A percentile compares a stretch with the other conserved stretches of the same genome.
These are phyloP conservation scores for Globisporangium takayamanum DNA, from an alignment of 352 stramenopile species.

Conservation along the genomic window DNA sequence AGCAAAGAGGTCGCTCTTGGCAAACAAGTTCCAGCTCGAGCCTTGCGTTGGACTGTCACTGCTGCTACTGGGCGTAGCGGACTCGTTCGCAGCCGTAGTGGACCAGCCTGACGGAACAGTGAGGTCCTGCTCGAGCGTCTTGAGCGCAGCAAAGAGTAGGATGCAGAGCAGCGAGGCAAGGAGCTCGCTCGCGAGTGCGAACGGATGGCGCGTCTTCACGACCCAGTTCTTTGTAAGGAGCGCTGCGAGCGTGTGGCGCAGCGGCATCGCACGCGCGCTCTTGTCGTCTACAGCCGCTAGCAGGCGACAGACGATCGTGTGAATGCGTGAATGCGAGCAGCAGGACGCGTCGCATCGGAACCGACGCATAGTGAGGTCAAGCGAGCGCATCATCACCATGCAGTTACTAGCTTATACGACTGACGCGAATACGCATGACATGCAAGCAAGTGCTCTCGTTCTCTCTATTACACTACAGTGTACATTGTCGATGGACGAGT, in stretches of 20 bases:
- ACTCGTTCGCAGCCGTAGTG: slow-evolving; percentile 26
- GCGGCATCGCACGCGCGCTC: neutral
- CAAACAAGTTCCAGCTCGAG: slow-evolving; percentile 42
- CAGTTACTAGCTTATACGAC: no score
- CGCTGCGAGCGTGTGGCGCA: slow-evolving; percentile 19
- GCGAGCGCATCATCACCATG: no score
- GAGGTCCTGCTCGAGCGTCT: slow-evolving; percentile 46
- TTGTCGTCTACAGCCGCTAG: neutral
- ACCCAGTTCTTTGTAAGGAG: slow-evolving; percentile 73
- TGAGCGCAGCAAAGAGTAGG: slow-evolving; percentile 59
- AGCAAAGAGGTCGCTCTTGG: slow-evolving; percentile 18
- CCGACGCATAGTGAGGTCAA: no score
- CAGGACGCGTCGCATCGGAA: no score
- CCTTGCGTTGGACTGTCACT: slow-evolving; percentile 10
- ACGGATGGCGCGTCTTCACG: slow-evolving; percentile 57
- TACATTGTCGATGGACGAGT: no score
- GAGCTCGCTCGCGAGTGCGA: slow-evolving; percentile 59
- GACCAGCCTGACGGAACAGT: slow-evolving; percentile 44
- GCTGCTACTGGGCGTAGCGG: slow-evolving; percentile 8
- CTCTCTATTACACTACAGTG: no score
- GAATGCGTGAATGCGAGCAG: no score
- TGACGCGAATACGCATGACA: no score
- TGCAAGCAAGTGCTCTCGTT: no score
- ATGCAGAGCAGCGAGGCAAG: slow-evolving; percentile 68
- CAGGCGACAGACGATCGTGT: no score